phyloP scores from a whole-genome alignment of 2,329 filamentous ascomycete species.

The Coleophoma crateriformis region DNA sequence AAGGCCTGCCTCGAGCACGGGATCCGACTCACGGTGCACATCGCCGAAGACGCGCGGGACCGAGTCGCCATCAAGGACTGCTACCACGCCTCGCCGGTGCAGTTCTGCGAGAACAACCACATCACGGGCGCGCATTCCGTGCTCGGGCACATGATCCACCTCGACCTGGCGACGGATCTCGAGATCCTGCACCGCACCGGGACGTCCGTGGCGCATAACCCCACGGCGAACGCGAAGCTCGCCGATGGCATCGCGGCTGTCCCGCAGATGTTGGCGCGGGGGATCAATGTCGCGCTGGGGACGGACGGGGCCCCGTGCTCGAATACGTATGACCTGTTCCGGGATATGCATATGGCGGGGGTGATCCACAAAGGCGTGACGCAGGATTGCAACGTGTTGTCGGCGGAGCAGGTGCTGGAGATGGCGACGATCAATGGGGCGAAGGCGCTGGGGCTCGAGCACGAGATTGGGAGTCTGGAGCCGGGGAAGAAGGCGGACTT shows the following conservation, averaged over 20 bases:
- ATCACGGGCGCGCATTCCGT: background rate
- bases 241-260: slow-evolving; percentile 3
- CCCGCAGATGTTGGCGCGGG: slow-evolving; percentile 3
- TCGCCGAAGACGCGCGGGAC: background rate
- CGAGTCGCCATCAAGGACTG: background rate
- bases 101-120: background rate
- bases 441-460: slow-evolving; percentile 4
- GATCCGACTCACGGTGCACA: background rate
- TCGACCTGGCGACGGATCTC: background rate
- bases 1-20: background rate
- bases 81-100: background rate
- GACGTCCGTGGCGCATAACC: slow-evolving; percentile 5
- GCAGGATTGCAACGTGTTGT: background rate
- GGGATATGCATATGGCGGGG: background rate
- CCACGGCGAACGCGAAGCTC: slow-evolving; percentile 6
- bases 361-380: background rate
- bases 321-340: background rate
- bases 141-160: background rate
- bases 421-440: slow-evolving; percentile 13
- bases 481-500: slow-evolving; percentile 51
- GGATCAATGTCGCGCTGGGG: background rate
- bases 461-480: slow-evolving; percentile 28
- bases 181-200: background rate
- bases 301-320: background rate
- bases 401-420: slow-evolving; percentile 1